These are phyloP conservation scores for Agaricales sp. DNA, from an alignment of 1,284 basidiomycete species.

Conservation along the genomic window DNA sequence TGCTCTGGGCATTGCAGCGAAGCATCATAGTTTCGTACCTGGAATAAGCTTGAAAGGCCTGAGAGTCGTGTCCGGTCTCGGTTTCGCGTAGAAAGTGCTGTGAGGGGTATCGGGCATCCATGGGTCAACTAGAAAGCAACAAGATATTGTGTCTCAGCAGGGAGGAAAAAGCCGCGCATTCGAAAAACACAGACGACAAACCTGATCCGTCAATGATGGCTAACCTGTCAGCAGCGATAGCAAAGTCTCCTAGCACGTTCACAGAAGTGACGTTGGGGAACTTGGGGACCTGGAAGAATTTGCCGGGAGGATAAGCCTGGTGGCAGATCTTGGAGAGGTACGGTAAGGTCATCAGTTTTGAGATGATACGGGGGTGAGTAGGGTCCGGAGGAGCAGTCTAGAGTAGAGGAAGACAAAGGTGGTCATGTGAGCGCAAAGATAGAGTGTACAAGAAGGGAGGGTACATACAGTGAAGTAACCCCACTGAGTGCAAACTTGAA, in stretches of 20 bases:
- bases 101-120: slow-evolving; percentile 88
- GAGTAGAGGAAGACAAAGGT: slow-evolving; percentile 11
- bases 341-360: slow-evolving; percentile 62
- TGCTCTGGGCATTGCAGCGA: slow-evolving; percentile 4
- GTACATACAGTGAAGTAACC: slow-evolving; percentile 72
- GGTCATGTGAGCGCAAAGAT: slow-evolving; percentile 8
- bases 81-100: slow-evolving; percentile 55
- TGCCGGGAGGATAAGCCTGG: slow-evolving; percentile 77
- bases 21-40: slow-evolving; percentile 33
- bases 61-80: slow-evolving; percentile 60
- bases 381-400: slow-evolving; percentile 63
- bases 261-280: slow-evolving; percentile 74
- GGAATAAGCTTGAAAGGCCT: slow-evolving; percentile 85
- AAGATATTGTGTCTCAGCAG: not conserved
- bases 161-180: no score
- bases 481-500: slow-evolving; percentile 93
- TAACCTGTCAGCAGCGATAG: slow-evolving; percentile 63
- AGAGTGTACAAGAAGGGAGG: slow-evolving; percentile 2
- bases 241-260: slow-evolving; percentile 72
- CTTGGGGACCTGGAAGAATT: slow-evolving; percentile 60
- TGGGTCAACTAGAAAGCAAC: slow-evolving; percentile 55
- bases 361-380: slow-evolving; percentile 62
- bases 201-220: slow-evolving; percentile 85
- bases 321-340: slow-evolving; percentile 77
- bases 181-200: slow-evolving; percentile 18